Evolutionary conservation across 257 asterid genomes (phyloP), one percentile per base, ranked within the genome.

Genomic region (Primulina eburnea): DNA sequence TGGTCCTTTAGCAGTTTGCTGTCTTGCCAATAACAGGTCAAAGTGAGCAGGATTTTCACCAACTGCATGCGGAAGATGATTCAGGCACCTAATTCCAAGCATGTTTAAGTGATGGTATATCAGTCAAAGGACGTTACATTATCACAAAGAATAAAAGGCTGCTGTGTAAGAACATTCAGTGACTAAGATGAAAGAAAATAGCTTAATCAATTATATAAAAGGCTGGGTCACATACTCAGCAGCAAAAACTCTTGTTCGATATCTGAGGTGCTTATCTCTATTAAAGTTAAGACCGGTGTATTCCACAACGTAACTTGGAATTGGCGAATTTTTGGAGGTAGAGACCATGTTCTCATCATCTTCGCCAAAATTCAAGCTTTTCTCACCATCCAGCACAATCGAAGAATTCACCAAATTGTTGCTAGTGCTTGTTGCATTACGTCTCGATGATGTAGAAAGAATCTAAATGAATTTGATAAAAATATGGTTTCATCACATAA

Each of bases 331-430:
- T 71, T 83, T 75, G 61, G 94, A 82, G 81, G 82, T 77, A 73
- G 99, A 89, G 65, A 94, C 99, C 97, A 94, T 94, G 87, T 83
- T 86, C 77, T 91, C 96, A 76, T 84, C 96, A 70, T 93, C 99
- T 34, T 89, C 92, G 62, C 85, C 97, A 53, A 68, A 73, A 82
- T 80, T 73, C 75, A 72, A 64, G 67, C 82, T 73, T 62, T 82
- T 71, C 43, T 85, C 92, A 60, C 94, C 92, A 83, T 82, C 86
- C 61, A 61, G 77, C 71, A 82, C 88, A 76, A 70, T 79, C 77
- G 94, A 89, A 73, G 91, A 71, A 83, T 75, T 78, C 69, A 69
- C 83, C 75, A 72, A 68, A 67, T 69, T 75, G 67, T 79, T 82
- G 73, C 72, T 78, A 71, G 82, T 71, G 73, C 75, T 78, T 29